These are phyloP conservation scores for Penicillium sp. DNA, from an alignment of 2,329 filamentous ascomycete species.

Conservation along the genomic window DNA sequence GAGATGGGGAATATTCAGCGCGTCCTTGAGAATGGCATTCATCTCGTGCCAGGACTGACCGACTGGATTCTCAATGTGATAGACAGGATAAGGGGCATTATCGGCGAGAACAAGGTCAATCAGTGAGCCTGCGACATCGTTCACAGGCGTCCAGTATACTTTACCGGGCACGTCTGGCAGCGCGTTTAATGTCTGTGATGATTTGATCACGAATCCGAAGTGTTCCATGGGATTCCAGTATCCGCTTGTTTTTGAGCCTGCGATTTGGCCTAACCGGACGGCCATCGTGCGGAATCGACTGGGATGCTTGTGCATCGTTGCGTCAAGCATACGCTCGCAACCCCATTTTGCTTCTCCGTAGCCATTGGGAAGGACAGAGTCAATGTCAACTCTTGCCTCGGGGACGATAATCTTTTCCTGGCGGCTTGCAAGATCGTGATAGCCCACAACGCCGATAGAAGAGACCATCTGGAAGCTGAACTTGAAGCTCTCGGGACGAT, in stretches of 20 bases:
- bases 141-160: constrained; percentile 46
- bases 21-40: constrained; percentile 28
- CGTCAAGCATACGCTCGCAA: constrained; percentile 49
- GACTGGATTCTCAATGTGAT: constrained; percentile 46
- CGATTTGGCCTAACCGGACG: constrained; percentile 51
- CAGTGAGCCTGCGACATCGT: constrained; percentile 34
- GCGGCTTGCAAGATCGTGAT: not conserved
- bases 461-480: not conserved
- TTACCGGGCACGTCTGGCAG: constrained; percentile 41
- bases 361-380: constrained; percentile 42
- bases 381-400: constrained; percentile 41
- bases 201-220: constrained; percentile 50
- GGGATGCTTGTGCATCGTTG: constrained; percentile 43
- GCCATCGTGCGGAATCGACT: constrained; percentile 40
- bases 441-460: not conserved
- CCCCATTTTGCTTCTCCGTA: constrained; percentile 52
- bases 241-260: constrained; percentile 47
- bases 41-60: constrained; percentile 39
- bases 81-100: constrained; percentile 28
- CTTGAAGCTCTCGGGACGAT: not conserved
- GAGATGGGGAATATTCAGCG: constrained; percentile 30
- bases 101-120: constrained; percentile 28
- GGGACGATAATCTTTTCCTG: too few species aligned
- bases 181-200: constrained; percentile 42
- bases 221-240: constrained; percentile 55